These are phyloP conservation scores for Cystobasidium sp. DNA, from an alignment of 1,284 basidiomycete genomes.

Conservation along the genomic window DNA sequence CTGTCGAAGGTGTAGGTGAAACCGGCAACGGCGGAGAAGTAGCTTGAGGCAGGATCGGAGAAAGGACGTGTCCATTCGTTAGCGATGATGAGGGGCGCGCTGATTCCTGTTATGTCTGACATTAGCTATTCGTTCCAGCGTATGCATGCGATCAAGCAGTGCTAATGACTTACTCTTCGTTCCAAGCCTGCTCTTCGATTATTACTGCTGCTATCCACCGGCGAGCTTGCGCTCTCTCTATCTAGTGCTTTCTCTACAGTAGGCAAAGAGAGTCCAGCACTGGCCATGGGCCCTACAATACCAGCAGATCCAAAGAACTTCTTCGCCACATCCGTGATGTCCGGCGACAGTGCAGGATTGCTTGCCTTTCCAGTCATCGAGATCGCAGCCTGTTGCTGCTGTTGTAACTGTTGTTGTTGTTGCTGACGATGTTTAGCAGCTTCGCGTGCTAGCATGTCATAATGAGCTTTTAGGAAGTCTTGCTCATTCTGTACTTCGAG, in stretches of 20 bases:
- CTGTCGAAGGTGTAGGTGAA: slow-evolving; percentile 49
- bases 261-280: slow-evolving; percentile 77
- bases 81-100: slow-evolving; percentile 24
- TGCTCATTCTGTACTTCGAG: slow-evolving; percentile 69
- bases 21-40: slow-evolving; percentile 16
- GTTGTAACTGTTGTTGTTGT: background rate
- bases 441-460: slow-evolving; percentile 85
- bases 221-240: slow-evolving; percentile 57
- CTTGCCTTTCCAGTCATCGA: background rate
- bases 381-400: background rate
- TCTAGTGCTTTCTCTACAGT: slow-evolving; percentile 87
- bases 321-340: slow-evolving; percentile 19
- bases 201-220: background rate
- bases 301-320: slow-evolving; percentile 50
- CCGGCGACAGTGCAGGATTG: background rate
- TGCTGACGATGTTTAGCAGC: slow-evolving; percentile 69
- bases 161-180: background rate
- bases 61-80: slow-evolving; percentile 20
- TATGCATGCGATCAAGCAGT: too few relatives aligned
- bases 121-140: background rate
- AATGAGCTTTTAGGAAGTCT: slow-evolving; percentile 81
- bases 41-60: slow-evolving; percentile 18
- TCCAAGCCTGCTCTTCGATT: background rate
- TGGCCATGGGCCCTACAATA: slow-evolving; percentile 85
- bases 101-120: slow-evolving; percentile 16